A percentile compares a stretch with the other conserved stretches of the same genome.
phyloP scores from a whole-genome alignment of 768 basidiomycete species.

The Boletus coccyginus region DNA sequence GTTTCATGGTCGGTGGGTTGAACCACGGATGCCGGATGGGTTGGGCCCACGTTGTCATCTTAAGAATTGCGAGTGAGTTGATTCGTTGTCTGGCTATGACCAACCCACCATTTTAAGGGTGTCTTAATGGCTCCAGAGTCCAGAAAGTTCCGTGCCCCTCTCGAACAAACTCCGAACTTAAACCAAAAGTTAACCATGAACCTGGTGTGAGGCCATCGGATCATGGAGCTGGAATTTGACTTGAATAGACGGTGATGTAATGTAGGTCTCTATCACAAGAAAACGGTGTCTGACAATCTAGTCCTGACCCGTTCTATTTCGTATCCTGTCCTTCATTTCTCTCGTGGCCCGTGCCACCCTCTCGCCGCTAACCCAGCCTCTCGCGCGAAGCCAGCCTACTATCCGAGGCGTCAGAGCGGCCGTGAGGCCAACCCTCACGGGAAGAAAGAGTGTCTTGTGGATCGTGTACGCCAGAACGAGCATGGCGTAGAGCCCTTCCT shows the following conservation, averaged over 20 bases:
- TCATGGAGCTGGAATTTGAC: conserved; percentile 1
- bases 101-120: background rate
- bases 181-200: too few relatives aligned
- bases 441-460: conserved; percentile 92
- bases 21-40: conserved; percentile 47
- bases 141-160: background rate
- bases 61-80: background rate
- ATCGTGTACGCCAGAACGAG: conserved; percentile 89
- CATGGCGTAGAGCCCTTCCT: conserved; percentile 88
- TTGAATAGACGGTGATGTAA: conserved; percentile 11
- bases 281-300: background rate
- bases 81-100: too few relatives aligned
- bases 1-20: conserved; percentile 38
- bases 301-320: conserved; percentile 21
- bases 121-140: background rate
- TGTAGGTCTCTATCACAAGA: conserved; percentile 3
- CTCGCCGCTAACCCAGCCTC: conserved; percentile 81
- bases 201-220: too few relatives aligned
- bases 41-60: conserved; percentile 34
- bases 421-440: conserved; percentile 85
- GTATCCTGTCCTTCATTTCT: conserved; percentile 38
- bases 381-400: conserved; percentile 77
- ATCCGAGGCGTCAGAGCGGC: conserved; percentile 81
- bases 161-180: too few relatives aligned
- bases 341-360: conserved; percentile 63